Evolutionary conservation across 371 early-diverging fungal species (phyloP).

Genomic region (Apophysomyces trapeziformis): DNA sequence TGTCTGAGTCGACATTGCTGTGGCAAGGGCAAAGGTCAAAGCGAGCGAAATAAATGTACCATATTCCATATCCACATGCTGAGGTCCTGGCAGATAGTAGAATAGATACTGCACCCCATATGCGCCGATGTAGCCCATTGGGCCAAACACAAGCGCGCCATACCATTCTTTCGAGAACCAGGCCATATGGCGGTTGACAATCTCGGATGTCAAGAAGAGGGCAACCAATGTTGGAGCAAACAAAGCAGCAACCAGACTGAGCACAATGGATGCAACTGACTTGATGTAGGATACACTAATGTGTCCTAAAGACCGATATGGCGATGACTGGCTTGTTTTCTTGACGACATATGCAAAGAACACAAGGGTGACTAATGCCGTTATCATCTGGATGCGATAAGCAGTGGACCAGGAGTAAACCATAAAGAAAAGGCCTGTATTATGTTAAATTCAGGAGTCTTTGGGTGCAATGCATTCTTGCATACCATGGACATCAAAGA

Average conservation of each 20-base stretch:
- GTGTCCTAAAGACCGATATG: constrained; percentile 38
- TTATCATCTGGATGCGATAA: constrained; percentile 45
- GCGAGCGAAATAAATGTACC: constrained; percentile 43
- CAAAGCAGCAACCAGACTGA: constrained; percentile 51
- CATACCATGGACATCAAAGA: constrained; percentile 68
- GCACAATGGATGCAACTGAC: constrained; percentile 38
- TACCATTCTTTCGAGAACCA: constrained; percentile 73
- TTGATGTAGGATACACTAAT: constrained; percentile 37
- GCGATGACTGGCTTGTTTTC: constrained; percentile 36
- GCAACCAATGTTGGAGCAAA: constrained; percentile 48
- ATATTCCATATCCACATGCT: constrained; percentile 48
- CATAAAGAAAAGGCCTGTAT: constrained; percentile 55
- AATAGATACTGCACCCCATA: constrained; percentile 53
- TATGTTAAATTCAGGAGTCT: background rate
- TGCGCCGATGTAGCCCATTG: constrained; percentile 51
- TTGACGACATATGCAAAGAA: constrained; percentile 40
- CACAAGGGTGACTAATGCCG: constrained; percentile 24
- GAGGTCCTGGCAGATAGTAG: constrained; percentile 36
- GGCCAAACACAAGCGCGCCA: constrained; percentile 59
- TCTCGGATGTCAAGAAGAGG: constrained; percentile 36
- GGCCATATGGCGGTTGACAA: constrained; percentile 59
- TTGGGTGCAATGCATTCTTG: background rate
- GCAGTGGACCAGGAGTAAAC: constrained; percentile 67
- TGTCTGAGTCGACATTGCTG: constrained; percentile 44
- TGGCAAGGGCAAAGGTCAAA: constrained; percentile 37